A percentile compares a stretch with the other conserved stretches of the same genome.
These are phyloP conservation scores for Penicillium sp. DNA, from an alignment of 2,329 filamentous ascomycete genomes.

Conservation along the genomic window DNA sequence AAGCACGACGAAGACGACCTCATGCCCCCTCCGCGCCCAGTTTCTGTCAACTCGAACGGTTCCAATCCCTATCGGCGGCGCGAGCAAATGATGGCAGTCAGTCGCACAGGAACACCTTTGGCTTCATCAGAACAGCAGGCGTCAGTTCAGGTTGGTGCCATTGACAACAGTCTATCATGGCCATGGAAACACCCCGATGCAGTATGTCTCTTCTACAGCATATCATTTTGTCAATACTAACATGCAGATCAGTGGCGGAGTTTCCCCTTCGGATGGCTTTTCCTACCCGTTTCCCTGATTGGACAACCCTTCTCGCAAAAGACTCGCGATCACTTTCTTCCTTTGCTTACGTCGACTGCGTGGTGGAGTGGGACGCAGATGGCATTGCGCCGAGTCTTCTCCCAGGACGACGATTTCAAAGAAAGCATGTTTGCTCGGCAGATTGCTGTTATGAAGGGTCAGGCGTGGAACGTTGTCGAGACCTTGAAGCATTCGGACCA, in stretches of 20 bases:
- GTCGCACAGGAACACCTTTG: slow-evolving; percentile 56
- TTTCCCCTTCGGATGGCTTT: slow-evolving; percentile 98
- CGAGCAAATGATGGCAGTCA: slow-evolving; percentile 78
- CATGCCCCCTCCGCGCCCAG: slow-evolving; percentile 60
- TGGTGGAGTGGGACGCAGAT: slow-evolving; percentile 97
- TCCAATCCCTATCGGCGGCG: slow-evolving; percentile 69
- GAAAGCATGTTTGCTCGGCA: slow-evolving; percentile 99
- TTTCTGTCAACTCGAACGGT: slow-evolving; percentile 52
- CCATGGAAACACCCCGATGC: slow-evolving; percentile 99
- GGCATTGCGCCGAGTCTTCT: slow-evolving; percentile 82
- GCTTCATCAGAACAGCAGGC: slow-evolving; percentile 50
- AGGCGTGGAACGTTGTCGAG: slow-evolving; percentile 99
- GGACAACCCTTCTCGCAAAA: slow-evolving; percentile 94
- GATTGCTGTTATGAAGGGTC: slow-evolving; percentile 98
- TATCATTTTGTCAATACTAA: slow-evolving; percentile 33
- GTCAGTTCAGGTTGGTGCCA: slow-evolving; percentile 79
- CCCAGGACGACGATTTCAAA: slow-evolving; percentile 91
- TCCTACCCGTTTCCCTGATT: slow-evolving; percentile 92
- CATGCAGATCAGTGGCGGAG: slow-evolving; percentile 62
- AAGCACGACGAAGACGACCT: slow-evolving; percentile 47
- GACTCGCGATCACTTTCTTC: slow-evolving; percentile 93
- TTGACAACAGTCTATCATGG: slow-evolving; percentile 97
- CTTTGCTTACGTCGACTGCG: slow-evolving; percentile 85
- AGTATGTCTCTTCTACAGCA: slow-evolving; percentile 43
- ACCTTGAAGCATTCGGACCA: slow-evolving; percentile 91